Percentiles rank a stretch among this genome's conserved stretches.
These are phyloP conservation scores for Fusarium kyushuense DNA, from an alignment of 2,329 filamentous ascomycete genomes.

Conservation along the genomic window DNA sequence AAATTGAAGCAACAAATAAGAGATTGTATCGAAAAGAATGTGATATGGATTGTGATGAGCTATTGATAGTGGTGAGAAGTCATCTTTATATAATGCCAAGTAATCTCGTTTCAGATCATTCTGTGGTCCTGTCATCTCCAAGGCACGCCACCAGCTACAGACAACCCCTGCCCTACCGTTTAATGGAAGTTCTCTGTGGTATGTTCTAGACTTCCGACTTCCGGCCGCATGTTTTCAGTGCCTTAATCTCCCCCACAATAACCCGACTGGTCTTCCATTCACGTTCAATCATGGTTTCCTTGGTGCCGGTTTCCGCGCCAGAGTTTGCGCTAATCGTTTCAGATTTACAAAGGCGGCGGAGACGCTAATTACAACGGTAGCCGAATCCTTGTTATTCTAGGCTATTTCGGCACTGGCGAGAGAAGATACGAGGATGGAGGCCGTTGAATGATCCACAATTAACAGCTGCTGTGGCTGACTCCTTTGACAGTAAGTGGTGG, in stretches of 20 bases:
- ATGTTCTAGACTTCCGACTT: not conserved
- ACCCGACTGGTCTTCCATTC: not conserved
- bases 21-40: constrained; percentile 13
- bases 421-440: not conserved
- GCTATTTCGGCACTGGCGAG: too few relatives aligned
- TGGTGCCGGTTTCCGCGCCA: not conserved
- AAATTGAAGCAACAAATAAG: constrained; percentile 1
- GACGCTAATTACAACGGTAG: not conserved
- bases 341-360: not conserved
- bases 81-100: constrained; percentile 6
- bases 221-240: not conserved
- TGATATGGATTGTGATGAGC: not conserved
- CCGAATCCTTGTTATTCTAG: not conserved
- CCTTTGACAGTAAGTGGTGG: too few relatives aligned
- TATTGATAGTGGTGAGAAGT: not conserved
- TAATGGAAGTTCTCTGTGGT: not conserved
- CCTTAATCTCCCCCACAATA: constrained; percentile 1
- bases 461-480: too few relatives aligned
- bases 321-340: constrained; percentile 2
- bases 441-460: not conserved
- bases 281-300: not conserved
- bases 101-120: constrained; percentile 8
- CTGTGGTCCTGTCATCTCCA: constrained; percentile 1
- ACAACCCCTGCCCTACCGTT: not conserved
- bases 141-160: not conserved